Base-by-base conservation (phyloP, 768 basidiomycete genomes). In the Leccinellum rugosiceps region DNA sequence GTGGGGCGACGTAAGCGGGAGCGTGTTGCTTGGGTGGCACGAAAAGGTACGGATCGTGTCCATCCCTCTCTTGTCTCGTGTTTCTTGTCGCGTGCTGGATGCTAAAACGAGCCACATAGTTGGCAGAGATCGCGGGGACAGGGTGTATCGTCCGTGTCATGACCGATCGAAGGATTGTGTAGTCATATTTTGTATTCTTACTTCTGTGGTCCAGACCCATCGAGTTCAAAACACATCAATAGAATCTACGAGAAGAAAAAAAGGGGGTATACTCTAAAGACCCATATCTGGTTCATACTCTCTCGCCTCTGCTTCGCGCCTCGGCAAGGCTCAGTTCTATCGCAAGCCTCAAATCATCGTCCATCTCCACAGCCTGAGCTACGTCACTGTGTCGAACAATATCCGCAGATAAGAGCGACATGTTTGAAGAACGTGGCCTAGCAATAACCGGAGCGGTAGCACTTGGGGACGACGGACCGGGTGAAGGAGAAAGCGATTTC, bases 91-190 rank as follows among this genome's bases (percentile, higher is more conserved):
- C 7, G 52, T 48, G 48, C 34, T 63, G 21, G 61, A 13, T 48
- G 48, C 34, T 63, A 19, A 62, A 15, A 31, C 17, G 11, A 10
- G 1, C 31, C 5, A 49, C 49, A 4, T 64, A 98, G 94, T 76
- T 98, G 70, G 94, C 94, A 14, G 96, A 98, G 71, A 84, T 89
- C 14, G 94, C 94, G 13, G 95, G 96, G 15, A 92, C 90, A 3
- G 96, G 94, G 2, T 96, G 92, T 71, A 98, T 98, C 72, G 94
- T 97, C 61, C 80, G 94, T 58, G 86, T 85, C 58, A 87, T 88
- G 86, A 85, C 86, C 28, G 87, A 88, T 70, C 78, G 86, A 43
- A 74, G 80, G 64, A 72, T 75, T 44, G 79, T 87, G 52, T 88
- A 71, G 77, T 19, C 41, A 9, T 26, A 8, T 5, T 0, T 34